phyloP scores from a whole-genome alignment of 1,284 basidiomycete genomes.

The Veloporphyrellus conicus region DNA sequence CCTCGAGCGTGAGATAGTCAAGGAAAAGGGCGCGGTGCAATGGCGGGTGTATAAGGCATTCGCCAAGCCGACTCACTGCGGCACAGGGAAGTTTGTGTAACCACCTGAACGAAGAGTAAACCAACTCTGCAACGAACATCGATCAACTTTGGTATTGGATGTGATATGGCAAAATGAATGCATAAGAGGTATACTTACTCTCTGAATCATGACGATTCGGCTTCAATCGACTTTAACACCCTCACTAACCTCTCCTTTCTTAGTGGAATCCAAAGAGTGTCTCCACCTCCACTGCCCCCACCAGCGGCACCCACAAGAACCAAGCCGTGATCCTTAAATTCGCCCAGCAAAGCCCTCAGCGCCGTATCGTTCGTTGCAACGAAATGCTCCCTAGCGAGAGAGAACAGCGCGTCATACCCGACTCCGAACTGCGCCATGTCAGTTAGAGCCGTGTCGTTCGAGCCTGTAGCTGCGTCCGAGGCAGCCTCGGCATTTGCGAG shows the following conservation, averaged over 20 bases:
- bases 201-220: constrained; percentile 16
- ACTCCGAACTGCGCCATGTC: constrained; percentile 46
- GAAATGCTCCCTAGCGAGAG: constrained; percentile 69
- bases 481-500: constrained; percentile 42
- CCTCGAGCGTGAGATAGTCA: too few species aligned
- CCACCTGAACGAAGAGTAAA: too few species aligned
- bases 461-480: constrained; percentile 34
- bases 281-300: constrained; percentile 41
- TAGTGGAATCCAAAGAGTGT: constrained; percentile 80
- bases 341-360: constrained; percentile 74
- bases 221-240: constrained; percentile 36
- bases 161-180: constrained; percentile 5
- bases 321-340: constrained; percentile 86
- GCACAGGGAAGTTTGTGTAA: too few species aligned
- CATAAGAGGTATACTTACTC: too few species aligned
- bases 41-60: too few species aligned
- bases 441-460: constrained; percentile 5
- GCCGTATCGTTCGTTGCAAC: constrained; percentile 84
- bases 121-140: not conserved
- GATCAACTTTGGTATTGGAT: too few species aligned
- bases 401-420: constrained; percentile 62
- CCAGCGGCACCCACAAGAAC: constrained; percentile 44
- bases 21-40: too few species aligned
- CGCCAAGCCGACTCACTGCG: too few species aligned
- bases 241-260: constrained; percentile 59